Conservation (phyloP, 805 yeast genomes). For the Wickerhamiella azymoides region DNA sequence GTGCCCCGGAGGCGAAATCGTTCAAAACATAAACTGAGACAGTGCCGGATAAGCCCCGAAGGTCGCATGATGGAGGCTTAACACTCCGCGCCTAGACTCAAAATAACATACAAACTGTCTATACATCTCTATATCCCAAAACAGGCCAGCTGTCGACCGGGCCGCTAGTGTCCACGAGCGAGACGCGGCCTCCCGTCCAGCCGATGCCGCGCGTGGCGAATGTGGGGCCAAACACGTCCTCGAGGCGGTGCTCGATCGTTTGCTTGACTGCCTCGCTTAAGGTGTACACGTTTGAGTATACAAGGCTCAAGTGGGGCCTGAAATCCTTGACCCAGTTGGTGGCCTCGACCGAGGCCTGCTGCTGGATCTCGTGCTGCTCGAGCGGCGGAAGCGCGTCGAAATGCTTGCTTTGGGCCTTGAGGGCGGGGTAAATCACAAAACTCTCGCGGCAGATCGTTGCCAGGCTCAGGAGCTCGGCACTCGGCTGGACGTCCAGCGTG, state of each 20-base stretch:
- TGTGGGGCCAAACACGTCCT: slow-evolving; percentile 45
- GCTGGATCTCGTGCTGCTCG: slow-evolving; percentile 18
- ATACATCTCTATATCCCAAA: slow-evolving; percentile 33
- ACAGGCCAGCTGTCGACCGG: slow-evolving; percentile 45
- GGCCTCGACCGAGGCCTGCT: slow-evolving; percentile 33
- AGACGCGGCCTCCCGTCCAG: slow-evolving; percentile 58
- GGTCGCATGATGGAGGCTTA: too few relatives aligned
- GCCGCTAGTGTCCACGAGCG: slow-evolving; percentile 57
- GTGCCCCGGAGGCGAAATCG: too few relatives aligned
- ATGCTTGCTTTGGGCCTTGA: slow-evolving; percentile 14
- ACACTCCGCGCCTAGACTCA: too few relatives aligned
- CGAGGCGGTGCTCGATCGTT: slow-evolving; percentile 49
- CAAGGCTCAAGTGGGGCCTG: slow-evolving; percentile 61
- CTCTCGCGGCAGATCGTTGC: slow-evolving; percentile 30
- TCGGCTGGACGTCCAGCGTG: slow-evolving; percentile 33
- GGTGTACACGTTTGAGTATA: slow-evolving; percentile 51
- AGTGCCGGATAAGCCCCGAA: too few relatives aligned
- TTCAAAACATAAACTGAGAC: too few relatives aligned
- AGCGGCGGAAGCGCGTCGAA: slow-evolving; percentile 20
- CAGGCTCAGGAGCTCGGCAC: slow-evolving; percentile 36
- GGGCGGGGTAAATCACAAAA: slow-evolving; percentile 22
- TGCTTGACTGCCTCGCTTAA: slow-evolving; percentile 52
- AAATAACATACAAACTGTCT: neutral
- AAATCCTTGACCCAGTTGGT: slow-evolving; percentile 46
- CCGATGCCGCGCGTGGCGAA: slow-evolving; percentile 30